Conservation (phyloP, 345 rosid species). For the Eucalyptus pauciflora region DNA sequence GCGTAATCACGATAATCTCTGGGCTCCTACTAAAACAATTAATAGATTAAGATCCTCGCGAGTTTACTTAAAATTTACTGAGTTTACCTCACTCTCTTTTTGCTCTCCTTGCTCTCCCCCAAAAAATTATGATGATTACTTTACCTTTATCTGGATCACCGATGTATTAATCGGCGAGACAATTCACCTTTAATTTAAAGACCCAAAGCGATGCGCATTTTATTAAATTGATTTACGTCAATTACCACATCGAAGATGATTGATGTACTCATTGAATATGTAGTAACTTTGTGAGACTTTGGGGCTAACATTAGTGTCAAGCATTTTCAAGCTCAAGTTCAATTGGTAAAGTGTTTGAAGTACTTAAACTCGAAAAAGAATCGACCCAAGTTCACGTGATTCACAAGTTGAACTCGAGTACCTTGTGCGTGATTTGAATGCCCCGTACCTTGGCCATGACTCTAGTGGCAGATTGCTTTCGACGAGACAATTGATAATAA, state of each 20-base stretch:
- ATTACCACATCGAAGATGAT: neutral
- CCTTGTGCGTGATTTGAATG: neutral
- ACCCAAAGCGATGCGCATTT: neutral
- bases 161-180: neutral
- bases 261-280: neutral
- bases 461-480: neutral
- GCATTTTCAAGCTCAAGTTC: neutral
- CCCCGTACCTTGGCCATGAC: neutral
- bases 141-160: neutral
- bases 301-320: neutral
- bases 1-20: neutral
- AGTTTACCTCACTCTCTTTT: neutral
- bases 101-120: neutral
- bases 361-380: neutral
- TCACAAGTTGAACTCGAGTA: neutral
- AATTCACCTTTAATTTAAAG: neutral
- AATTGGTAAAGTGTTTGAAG: neutral
- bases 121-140: neutral
- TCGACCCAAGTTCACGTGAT: neutral
- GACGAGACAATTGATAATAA: neutral
- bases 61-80: neutral
- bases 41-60: neutral
- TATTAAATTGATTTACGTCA: neutral
- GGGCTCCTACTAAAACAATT: neutral
- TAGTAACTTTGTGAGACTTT: neutral